phyloP scores from a whole-genome alignment of 345 rosid genomes.

The Dipteronia sinensis region DNA sequence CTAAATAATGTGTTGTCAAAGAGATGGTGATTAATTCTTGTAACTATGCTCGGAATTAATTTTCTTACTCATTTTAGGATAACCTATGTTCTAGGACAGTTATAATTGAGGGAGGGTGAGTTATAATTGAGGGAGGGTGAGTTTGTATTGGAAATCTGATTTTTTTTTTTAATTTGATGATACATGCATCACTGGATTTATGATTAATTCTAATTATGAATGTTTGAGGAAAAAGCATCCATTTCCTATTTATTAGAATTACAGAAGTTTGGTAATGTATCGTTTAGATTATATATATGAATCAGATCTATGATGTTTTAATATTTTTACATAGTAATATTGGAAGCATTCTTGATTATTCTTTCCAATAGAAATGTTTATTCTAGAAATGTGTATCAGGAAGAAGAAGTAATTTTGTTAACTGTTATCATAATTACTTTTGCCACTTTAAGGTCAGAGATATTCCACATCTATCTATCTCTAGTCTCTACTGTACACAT shows the following conservation, averaged over 20 bases:
- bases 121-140: not conserved
- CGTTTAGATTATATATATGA: not conserved
- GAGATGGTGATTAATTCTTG: not conserved
- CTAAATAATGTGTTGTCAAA: not conserved
- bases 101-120: not conserved
- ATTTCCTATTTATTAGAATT: not conserved
- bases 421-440: not conserved
- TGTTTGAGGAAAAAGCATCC: not conserved
- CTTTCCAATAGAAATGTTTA: not conserved
- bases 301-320: not conserved
- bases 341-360: not conserved
- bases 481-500: not conserved
- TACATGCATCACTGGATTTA: not conserved
- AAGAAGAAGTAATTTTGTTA: constrained; percentile 6
- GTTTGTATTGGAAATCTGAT: not conserved
- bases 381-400: not conserved
- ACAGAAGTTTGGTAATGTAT: not conserved
- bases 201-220: not conserved
- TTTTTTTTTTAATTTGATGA: not conserved
- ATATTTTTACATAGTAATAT: not conserved
- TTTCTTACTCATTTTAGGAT: not conserved
- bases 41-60: not conserved
- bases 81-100: not conserved
- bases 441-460: not conserved
- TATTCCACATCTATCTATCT: not conserved